A percentile compares a stretch with the other conserved stretches of the same genome.
Conservation (phyloP, 177 flowering plant species). For the Vitis hybrid region DNA sequence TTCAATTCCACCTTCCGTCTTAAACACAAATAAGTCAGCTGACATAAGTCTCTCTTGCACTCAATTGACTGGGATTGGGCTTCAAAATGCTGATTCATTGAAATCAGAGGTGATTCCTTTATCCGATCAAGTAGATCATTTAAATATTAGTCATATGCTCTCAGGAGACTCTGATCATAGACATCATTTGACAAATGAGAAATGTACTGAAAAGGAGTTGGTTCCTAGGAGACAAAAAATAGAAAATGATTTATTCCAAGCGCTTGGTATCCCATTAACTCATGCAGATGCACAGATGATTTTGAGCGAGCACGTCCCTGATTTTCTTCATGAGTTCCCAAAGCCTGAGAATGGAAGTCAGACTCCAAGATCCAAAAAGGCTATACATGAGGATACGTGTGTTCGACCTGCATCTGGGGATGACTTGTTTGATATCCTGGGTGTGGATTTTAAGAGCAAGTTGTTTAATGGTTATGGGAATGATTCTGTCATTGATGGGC, state of each 20-base stretch:
- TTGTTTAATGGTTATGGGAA: constrained; percentile 33
- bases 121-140: constrained; percentile 16
- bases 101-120: constrained; percentile 15
- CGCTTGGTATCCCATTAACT: constrained; percentile 18
- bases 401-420: constrained; percentile 40
- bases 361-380: constrained; percentile 12
- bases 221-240: constrained; percentile 17
- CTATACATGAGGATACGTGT: constrained; percentile 23
- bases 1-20: constrained; percentile 16
- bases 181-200: constrained; percentile 14
- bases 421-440: constrained; percentile 77
- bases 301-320: constrained; percentile 20
- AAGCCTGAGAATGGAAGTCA: constrained; percentile 17
- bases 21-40: constrained; percentile 15
- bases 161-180: constrained; percentile 14
- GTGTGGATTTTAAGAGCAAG: constrained; percentile 51
- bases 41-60: constrained; percentile 11
- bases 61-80: constrained; percentile 12
- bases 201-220: constrained; percentile 14
- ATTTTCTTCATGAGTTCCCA: constrained; percentile 18
- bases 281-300: constrained; percentile 17
- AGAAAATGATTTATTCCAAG: constrained; percentile 39
- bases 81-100: constrained; percentile 26
- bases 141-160: constrained; percentile 12
- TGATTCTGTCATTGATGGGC: constrained; percentile 14